phyloP scores from a whole-genome alignment of 352 stramenopile species.

The Plasmopara muralis region DNA sequence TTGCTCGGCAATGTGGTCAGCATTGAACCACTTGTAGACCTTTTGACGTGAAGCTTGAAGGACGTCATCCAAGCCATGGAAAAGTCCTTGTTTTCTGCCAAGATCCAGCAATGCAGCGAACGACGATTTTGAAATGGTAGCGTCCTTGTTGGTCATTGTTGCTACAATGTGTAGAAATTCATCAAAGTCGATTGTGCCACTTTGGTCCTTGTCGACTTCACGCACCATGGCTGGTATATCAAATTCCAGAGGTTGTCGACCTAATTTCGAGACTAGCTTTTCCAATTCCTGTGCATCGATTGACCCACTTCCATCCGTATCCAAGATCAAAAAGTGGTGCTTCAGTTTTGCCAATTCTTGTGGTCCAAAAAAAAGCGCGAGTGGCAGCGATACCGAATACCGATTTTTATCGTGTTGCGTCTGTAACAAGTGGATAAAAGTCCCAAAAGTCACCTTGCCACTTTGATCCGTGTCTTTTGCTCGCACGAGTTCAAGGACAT shows the following conservation, averaged over 20 bases:
- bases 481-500: conserved; percentile 49
- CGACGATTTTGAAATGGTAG: conserved; percentile 21
- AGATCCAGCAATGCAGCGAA: conserved; percentile 50
- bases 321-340: conserved; percentile 57
- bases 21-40: conserved; percentile 62
- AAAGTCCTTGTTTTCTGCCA: conserved; percentile 52
- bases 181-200: conserved; percentile 62
- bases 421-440: conserved; percentile 55
- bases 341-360: conserved; percentile 65
- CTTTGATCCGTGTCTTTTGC: conserved; percentile 50
- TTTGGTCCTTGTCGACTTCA: conserved; percentile 62
- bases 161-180: conserved; percentile 67
- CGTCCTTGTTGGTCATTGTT: conserved; percentile 41
- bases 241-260: conserved; percentile 33
- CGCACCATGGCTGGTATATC: conserved; percentile 51
- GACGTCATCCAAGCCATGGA: conserved; percentile 61
- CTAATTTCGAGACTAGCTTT: conserved; percentile 53
- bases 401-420: conserved; percentile 57
- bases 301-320: conserved; percentile 54
- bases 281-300: conserved; percentile 67
- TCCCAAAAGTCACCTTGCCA: conserved; percentile 62
- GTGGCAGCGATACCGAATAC: conserved; percentile 53
- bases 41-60: conserved; percentile 39
- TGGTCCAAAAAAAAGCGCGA: conserved; percentile 55
- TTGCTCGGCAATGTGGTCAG: conserved; percentile 56